Evolutionary conservation across 192 early-diverging fungal species (phyloP), one percentile per base, ranked within the genome.

Genomic region (Backusella liffmaniae): DNA sequence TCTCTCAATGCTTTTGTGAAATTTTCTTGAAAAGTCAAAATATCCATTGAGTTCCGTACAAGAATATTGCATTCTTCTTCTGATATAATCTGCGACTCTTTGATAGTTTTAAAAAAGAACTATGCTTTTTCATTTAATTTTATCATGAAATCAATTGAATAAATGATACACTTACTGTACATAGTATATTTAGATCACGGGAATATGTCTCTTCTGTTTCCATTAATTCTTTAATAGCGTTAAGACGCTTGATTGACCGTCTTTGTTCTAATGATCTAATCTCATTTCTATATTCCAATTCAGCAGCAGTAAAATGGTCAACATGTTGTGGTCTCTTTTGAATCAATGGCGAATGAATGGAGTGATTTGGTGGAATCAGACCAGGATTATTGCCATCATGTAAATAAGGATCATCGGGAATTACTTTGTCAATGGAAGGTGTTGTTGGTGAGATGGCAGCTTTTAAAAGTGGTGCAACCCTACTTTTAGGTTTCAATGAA

Each of bases 221-320:
- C 75, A 81, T 68, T 1, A 81, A 66, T 74, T 81, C 79, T 30
- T 77, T 72, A n/a, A 81, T 67, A 34, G 79, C 67, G 56, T 76
- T 73, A 23, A 69, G 29, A 2, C 79, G 67, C 36, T 75, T 77
- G 10, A 76, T 65, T 16, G 74, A 79, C 8, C 41, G 39, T 51
- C 42, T 35, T 21, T 65, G 37, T 56, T 79, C 77, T 36, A 42
- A 73, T 7, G 30, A 80, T 80, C 5, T 72, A 10, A 69, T 37
- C 21, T 69, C 67, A 69, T 62, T 62, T 62, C 56, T 62, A 62
- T 62, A 62, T 62, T 62, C 23, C 9, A 62, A 29, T 10, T 62
- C 56, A 29, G 21, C 23, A 4, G 18, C 12, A 29, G 8, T 13
- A 29, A 26, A 3, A 62, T 62, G 23, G 9, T 62, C 26, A 29